Percentiles rank a stretch among this genome's conserved stretches.
Conservation (phyloP, 768 basidiomycete species). For the Trametes cubensis region DNA sequence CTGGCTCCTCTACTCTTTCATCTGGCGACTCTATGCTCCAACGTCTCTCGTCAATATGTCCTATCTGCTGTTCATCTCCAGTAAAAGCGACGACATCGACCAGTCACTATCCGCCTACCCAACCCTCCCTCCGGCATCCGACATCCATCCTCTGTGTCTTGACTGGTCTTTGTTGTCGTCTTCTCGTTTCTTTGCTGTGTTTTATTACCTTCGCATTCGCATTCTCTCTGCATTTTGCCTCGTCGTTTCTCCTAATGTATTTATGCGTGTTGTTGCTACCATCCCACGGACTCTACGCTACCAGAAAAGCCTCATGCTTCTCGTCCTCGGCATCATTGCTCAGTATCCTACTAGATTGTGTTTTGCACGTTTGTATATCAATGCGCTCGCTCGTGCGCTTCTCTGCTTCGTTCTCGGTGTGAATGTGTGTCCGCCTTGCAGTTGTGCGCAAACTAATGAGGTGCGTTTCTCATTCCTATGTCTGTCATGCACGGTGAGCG, state of each 20-base stretch:
- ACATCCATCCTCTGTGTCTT: constrained; percentile 9
- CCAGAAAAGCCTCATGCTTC: constrained; percentile 7
- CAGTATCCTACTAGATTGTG: background rate
- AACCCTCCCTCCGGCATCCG: constrained; percentile 1
- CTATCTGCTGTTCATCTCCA: constrained; percentile 4
- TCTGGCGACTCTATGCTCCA: constrained; percentile 17
- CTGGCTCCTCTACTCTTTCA: constrained; percentile 21
- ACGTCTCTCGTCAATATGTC: background rate
- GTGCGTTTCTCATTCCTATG: too few species aligned
- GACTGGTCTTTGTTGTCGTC: constrained; percentile 22
- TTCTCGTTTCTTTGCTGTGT: constrained; percentile 18
- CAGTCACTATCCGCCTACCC: constrained; percentile 6
- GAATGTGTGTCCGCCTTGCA: too few species aligned
- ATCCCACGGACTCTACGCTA: constrained; percentile 10
- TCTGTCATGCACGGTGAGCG: too few species aligned
- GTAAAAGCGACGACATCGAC: constrained; percentile 20
- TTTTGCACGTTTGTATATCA: constrained; percentile 4
- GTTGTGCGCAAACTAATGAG: too few species aligned
- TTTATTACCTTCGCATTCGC: constrained; percentile 19
- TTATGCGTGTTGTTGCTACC: constrained; percentile 17
- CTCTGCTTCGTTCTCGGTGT: too few species aligned
- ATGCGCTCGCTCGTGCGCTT: background rate
- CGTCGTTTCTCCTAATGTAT: constrained; percentile 19
- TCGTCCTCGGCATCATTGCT: background rate
- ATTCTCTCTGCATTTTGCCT: constrained; percentile 9